Evolutionary conservation across 371 early-diverging fungal genomes (phyloP).

Genomic region (Nematocida sp.): DNA sequence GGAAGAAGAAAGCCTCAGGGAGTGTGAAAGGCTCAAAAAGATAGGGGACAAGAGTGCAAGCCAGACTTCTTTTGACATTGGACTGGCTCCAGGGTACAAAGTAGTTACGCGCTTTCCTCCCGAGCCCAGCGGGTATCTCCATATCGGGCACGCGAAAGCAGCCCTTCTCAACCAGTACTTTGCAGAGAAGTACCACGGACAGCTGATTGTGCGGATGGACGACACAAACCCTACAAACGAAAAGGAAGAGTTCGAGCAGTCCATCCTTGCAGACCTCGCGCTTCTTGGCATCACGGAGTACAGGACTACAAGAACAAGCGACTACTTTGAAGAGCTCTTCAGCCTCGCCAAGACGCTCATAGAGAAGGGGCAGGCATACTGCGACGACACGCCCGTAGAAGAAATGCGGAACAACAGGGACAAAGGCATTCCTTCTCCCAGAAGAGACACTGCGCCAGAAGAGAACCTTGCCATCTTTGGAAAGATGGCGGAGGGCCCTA

Average conservation of each 20-base stretch:
- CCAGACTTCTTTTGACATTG: constrained; percentile 51
- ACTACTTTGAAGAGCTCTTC: constrained; percentile 82
- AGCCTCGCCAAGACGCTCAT: constrained; percentile 78
- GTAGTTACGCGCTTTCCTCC: constrained; percentile 89
- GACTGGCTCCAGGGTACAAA: constrained; percentile 34
- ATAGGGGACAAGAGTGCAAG: constrained; percentile 26
- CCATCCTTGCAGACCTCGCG: constrained; percentile 59
- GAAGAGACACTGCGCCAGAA: constrained; percentile 76
- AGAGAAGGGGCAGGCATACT: constrained; percentile 83
- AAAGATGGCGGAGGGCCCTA: constrained; percentile 69
- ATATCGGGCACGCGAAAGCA: constrained; percentile 98
- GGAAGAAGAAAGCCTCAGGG: constrained; percentile 50
- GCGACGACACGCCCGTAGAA: constrained; percentile 83
- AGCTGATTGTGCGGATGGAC: constrained; percentile 90
- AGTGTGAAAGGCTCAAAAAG: constrained; percentile 52
- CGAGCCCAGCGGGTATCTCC: constrained; percentile 94
- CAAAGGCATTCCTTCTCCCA: constrained; percentile 75
- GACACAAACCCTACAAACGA: constrained; percentile 99
- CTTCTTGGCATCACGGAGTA: constrained; percentile 73
- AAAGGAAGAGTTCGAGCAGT: constrained; percentile 67
- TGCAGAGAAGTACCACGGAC: constrained; percentile 81
- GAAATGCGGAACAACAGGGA: constrained; percentile 83
- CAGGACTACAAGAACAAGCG: constrained; percentile 78
- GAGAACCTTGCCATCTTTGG: constrained; percentile 82
- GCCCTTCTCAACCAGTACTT: constrained; percentile 92